Percentiles rank a stretch among this genome's conserved stretches.
Evolutionary conservation across 306 rosid species (phyloP).

Genomic region (Datisca glomerata): DNA sequence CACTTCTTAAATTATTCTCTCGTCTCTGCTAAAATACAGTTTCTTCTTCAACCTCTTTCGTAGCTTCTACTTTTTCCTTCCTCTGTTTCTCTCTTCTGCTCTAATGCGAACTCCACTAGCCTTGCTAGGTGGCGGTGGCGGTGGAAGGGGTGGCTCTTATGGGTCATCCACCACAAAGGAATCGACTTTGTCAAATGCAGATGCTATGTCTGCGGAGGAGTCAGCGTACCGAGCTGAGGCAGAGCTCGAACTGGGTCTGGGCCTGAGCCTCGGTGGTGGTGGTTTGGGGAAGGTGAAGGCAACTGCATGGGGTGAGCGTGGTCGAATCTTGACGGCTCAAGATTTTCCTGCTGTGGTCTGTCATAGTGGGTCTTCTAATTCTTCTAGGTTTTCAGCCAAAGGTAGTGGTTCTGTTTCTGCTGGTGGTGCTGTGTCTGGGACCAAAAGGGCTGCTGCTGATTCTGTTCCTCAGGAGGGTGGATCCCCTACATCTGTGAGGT

Average conservation of each 20-base stretch:
- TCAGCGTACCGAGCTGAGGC: constrained; percentile 30
- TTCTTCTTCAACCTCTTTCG: background rate
- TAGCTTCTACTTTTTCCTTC: background rate
- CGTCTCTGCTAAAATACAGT: too few species aligned
- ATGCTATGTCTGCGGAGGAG: constrained; percentile 29
- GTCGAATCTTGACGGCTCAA: constrained; percentile 53
- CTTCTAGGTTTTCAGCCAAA: constrained; percentile 31
- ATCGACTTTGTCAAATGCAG: constrained; percentile 18
- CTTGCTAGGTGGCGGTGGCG: constrained; percentile 16
- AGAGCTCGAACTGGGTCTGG: constrained; percentile 37
- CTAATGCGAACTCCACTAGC: constrained; percentile 29
- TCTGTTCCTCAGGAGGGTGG: constrained; percentile 40
- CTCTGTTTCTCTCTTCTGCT: background rate
- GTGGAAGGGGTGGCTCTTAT: constrained; percentile 19
- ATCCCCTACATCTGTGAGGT: constrained; percentile 46
- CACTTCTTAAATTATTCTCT: too few species aligned
- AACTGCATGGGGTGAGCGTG: constrained; percentile 38
- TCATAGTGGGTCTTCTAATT: constrained; percentile 22
- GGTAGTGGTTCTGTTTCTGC: constrained; percentile 11
- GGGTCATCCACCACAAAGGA: constrained; percentile 28
- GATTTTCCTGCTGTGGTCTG: constrained; percentile 45
- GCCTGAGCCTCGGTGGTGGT: constrained; percentile 27
- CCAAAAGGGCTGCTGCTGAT: constrained; percentile 57
- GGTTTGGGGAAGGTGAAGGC: constrained; percentile 18
- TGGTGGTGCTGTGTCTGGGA: constrained; percentile 35